Base-by-base conservation (phyloP, 768 basidiomycete species). In the Dendrothele bispora region DNA sequence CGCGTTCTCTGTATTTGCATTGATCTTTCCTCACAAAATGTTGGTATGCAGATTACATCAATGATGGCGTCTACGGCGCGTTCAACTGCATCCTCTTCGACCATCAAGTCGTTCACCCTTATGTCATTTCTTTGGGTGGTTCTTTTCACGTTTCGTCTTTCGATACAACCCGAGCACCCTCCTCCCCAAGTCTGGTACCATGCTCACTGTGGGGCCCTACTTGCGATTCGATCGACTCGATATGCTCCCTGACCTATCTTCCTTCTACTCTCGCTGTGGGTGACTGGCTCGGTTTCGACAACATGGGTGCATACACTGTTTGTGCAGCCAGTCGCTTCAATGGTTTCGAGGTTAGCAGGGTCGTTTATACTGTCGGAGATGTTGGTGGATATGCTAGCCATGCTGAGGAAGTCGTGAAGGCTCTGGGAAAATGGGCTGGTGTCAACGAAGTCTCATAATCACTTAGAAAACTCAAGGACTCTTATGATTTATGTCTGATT, bases 251-350 rank as follows among this genome's bases (percentile, higher is more conserved):
- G 49, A 75, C 75, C 43, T 73, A 66, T 60, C 74, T 90, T 52
- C 93, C 91, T 3, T 68, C 67, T 25, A 77, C 77, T 1, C 75
- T 98, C 44, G 77, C 80, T 50, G 93, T 97, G 6, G 97, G 97
- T 6, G 97, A 99, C 64, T 99, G 97, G 97, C 79, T 99, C 15
- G 90, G 88, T n/a, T 99, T 95, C 71, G 85, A 86, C 48, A 86
- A 91, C 63, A 98, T 99, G 97, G 97, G 97, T 25, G 97, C 97
- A 26, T 99, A 99, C 71, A 98, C 97, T n/a, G 72, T 93, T 50
- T 97, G 94, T 61, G 97, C 97, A 0, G 93, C 97, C 44, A 93
- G 90, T 69, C 87, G 86, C 70, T 98, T 98, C 75, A 95, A 95
- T 61, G 92, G 91, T 45, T 95, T 95, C 60, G 80, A 89, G 60